phyloP scores from a whole-genome alignment of 1,139 yeast genomes.

The Hansenula sp. region DNA sequence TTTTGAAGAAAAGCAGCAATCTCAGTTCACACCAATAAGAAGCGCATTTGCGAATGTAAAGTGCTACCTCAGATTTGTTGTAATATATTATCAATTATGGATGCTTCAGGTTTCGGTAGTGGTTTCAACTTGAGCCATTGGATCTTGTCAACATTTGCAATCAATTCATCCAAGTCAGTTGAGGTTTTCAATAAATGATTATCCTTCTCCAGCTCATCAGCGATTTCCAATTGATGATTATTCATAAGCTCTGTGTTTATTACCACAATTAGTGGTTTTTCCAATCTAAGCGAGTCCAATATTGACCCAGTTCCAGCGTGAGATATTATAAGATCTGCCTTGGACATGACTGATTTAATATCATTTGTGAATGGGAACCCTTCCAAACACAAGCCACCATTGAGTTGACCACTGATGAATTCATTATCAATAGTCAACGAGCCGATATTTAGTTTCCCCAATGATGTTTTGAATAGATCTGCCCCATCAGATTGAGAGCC shows the following conservation, averaged over 20 bases:
- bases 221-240: conserved; percentile 83
- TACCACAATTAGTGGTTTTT: conserved; percentile 62
- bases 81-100: conserved; percentile 9
- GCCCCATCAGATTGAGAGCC: conserved; percentile 48
- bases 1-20: too few species aligned
- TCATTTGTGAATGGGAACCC: conserved; percentile 48
- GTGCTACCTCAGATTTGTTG: too few species aligned
- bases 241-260: conserved; percentile 72
- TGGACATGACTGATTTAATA: conserved; percentile 35
- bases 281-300: conserved; percentile 61
- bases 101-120: conserved; percentile 13
- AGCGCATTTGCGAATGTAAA: too few species aligned
- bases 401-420: background rate
- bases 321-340: conserved; percentile 61
- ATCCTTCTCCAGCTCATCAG: conserved; percentile 45
- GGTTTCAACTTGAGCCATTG: conserved; percentile 1
- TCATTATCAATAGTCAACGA: too few species aligned
- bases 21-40: too few species aligned
- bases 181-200: conserved; percentile 27
- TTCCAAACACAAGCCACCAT: conserved; percentile 25
- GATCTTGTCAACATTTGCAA: conserved; percentile 3
- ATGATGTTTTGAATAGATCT: conserved; percentile 17
- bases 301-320: conserved; percentile 97
- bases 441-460: background rate
- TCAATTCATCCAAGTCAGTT: conserved; percentile 5